A percentile compares a stretch with the other conserved stretches of the same genome.
Conservation (phyloP, 805 yeast species). For the Candida railenensis region DNA sequence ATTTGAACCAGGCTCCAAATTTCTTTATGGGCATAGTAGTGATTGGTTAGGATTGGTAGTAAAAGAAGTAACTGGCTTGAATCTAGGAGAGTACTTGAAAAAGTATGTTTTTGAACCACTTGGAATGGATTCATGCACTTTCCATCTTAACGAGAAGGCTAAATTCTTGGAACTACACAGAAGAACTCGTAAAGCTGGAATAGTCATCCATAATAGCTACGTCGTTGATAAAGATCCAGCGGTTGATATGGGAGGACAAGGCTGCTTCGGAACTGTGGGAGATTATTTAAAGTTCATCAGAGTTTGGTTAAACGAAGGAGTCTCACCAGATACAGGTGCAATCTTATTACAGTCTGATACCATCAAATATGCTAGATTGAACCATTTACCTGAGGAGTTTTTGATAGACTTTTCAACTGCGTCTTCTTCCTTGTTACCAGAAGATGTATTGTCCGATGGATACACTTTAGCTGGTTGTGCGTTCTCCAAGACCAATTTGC, state of each 20-base stretch:
- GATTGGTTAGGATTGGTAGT: slow-evolving; percentile 41
- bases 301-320: slow-evolving; percentile 39
- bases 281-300: slow-evolving; percentile 40
- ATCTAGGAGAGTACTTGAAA: slow-evolving; percentile 29
- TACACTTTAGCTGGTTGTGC: slow-evolving; percentile 38
- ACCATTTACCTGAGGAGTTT: slow-evolving; percentile 29
- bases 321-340: slow-evolving; percentile 35
- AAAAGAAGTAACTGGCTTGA: slow-evolving; percentile 30
- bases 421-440: slow-evolving; percentile 12
- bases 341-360: slow-evolving; percentile 26
- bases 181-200: slow-evolving; percentile 14
- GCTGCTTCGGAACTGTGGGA: slow-evolving; percentile 34
- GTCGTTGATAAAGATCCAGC: slow-evolving; percentile 19
- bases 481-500: slow-evolving; percentile 17
- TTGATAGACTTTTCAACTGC: slow-evolving; percentile 14
- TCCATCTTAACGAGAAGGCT: slow-evolving; percentile 15
- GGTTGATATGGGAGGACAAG: slow-evolving; percentile 46
- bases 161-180: slow-evolving; percentile 14
- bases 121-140: slow-evolving; percentile 31
- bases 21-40: slow-evolving; percentile 35
- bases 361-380: slow-evolving; percentile 28
- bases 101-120: slow-evolving; percentile 31
- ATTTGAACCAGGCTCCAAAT: slow-evolving; percentile 38
- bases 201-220: slow-evolving; percentile 11
- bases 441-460: slow-evolving; percentile 22